Evolutionary conservation across 805 yeast species (phyloP), one percentile per base, ranked within the genome.

Genomic region (Metschnikowia amazonensis): DNA sequence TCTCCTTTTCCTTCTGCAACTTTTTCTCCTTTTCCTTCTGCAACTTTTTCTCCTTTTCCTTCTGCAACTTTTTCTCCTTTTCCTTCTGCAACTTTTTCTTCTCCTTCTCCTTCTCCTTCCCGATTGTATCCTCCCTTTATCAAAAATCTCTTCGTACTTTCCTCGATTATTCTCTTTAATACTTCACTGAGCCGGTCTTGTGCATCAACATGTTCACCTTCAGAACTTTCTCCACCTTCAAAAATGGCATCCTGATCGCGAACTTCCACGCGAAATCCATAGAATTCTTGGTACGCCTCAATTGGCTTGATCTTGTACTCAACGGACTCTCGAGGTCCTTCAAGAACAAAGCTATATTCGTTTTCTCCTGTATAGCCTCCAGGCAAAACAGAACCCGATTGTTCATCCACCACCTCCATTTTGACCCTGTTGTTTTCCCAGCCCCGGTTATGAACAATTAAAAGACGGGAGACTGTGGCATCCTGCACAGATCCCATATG

Each of bases 371-470:
- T 41, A 20, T 50, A 50, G 10, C 14, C 31, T 5, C 53, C 53
- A 7, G 21, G 20, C 16, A 50, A 36, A 2, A 38, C 34, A 4
- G 14, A 5, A 5, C 46, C 51, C 16, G 47, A 36, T 10, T 11
- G 29, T 10, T 38, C 46, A 25, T 45, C 55, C 14, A 42, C 30
- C 23, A 49, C 43, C 29, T 46, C 44, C 44, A 51, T 38, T 11
- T 37, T 30, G 27, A 48, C 43, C n/a, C 24, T 37, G 2, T 36
- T 31, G 13, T 36, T 18, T 11, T 42, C 48, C 42, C 35, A n/a
- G 16, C 55, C 55, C 2, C 42, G 35, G 40, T 49, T 51, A 34
- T 38, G 30, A 5, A 42, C 47, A 18, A 43, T 27, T 11, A 50
- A 41, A 5, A 42, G 36, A 16, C 46, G 38, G 16, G 37, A 23